Percentiles rank a stretch among this genome's conserved stretches.
Evolutionary conservation across 441 rosid genomes (phyloP).

Genomic region (Codiaeum variegatum): DNA sequence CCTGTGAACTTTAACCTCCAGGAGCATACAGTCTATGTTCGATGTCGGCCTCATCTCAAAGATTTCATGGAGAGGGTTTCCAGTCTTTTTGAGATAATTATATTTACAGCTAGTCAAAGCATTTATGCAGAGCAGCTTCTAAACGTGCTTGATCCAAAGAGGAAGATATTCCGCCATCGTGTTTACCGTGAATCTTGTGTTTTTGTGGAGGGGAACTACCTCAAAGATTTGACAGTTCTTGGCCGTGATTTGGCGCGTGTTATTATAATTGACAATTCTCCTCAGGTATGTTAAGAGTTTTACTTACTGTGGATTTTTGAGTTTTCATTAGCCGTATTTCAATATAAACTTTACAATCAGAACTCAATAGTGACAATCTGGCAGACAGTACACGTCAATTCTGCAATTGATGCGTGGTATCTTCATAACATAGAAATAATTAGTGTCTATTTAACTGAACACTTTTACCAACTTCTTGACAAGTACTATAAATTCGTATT

Average conservation of each 20-base stretch:
- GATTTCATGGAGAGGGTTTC: constrained; percentile 91
- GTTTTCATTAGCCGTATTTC: background rate
- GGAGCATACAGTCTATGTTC: constrained; percentile 81
- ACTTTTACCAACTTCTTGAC: background rate
- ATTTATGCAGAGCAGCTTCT: constrained; percentile 94
- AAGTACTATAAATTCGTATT: background rate
- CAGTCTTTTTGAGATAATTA: constrained; percentile 78
- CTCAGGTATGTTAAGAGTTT: constrained; percentile 55
- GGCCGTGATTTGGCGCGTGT: constrained; percentile 93
- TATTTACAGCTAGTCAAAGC: constrained; percentile 98
- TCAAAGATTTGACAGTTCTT: constrained; percentile 87
- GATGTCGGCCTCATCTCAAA: constrained; percentile 87
- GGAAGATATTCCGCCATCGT: constrained; percentile 87
- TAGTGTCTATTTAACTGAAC: background rate
- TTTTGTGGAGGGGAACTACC: constrained; percentile 86
- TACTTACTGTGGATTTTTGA: background rate
- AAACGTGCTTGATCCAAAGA: constrained; percentile 93
- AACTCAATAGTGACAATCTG: background rate
- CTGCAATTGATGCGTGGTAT: background rate
- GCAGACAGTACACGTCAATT: background rate
- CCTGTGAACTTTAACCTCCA: constrained; percentile 80
- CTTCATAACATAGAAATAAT: background rate
- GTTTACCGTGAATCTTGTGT: constrained; percentile 95
- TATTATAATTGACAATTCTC: constrained; percentile 87
- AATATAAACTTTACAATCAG: background rate